phyloP scores from a whole-genome alignment of 129 eudicot species.

The Dittrichia graveolens region DNA sequence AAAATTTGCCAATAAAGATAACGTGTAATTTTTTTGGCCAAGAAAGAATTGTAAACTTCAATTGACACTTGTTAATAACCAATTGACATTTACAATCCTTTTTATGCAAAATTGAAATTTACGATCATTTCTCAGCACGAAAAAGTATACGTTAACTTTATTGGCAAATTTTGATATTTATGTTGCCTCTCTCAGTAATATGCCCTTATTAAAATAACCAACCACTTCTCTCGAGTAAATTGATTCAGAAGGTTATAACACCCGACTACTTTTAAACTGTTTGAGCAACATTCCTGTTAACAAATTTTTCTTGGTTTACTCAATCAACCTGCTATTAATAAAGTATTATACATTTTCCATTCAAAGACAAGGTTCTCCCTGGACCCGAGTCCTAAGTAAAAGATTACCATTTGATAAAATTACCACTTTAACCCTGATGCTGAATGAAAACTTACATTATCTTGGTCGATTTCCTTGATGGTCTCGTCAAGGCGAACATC shows the following conservation, averaged over 20 bases:
- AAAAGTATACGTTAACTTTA: no score
- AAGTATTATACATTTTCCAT: neutral
- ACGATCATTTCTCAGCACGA: no score
- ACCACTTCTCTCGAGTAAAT: neutral
- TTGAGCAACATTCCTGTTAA: neutral
- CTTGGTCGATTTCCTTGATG: slow-evolving; percentile 90
- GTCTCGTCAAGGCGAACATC: slow-evolving; percentile 86
- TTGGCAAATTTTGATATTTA: no score
- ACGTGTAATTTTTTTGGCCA: no score
- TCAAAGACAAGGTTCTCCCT: no score
- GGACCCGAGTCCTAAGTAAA: neutral
- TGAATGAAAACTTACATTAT: slow-evolving; percentile 61
- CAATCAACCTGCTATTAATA: neutral
- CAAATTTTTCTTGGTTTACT: neutral
- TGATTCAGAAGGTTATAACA: slow-evolving; percentile 1
- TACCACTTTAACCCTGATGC: neutral
- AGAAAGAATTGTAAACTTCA: no score
- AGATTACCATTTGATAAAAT: neutral
- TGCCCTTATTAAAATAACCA: neutral
- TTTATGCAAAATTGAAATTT: no score
- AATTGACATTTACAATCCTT: no score
- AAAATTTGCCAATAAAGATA: no score
- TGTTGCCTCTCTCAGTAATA: no score
- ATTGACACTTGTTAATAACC: no score
- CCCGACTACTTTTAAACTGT: neutral